These are phyloP conservation scores for Rostrohypoxylon terebratum DNA, from an alignment of 495 filamentous ascomycete species.

Conservation along the genomic window DNA sequence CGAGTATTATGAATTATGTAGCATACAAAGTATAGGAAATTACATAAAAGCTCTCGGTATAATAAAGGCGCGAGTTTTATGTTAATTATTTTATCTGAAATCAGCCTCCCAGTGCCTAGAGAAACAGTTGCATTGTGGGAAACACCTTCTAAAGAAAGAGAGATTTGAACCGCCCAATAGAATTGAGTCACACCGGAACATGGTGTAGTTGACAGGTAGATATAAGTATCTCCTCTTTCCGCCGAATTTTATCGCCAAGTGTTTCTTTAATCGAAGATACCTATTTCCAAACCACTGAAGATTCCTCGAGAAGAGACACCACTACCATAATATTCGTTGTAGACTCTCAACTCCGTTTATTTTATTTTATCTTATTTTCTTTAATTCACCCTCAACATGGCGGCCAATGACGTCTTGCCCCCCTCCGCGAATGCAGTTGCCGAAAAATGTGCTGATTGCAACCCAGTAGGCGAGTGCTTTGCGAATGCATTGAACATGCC, in stretches of 20 bases:
- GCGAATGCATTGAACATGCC: not conserved
- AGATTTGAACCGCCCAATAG: too few species aligned
- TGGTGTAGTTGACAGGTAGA: not conserved
- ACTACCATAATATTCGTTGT: not conserved
- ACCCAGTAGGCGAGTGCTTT: not conserved
- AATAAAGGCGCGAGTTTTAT: too few species aligned
- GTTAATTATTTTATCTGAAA: too few species aligned
- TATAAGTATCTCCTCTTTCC: not conserved
- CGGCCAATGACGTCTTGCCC: not conserved
- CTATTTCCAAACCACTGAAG: not conserved
- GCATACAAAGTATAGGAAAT: too few species aligned
- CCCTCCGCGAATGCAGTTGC: not conserved
- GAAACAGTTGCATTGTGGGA: too few species aligned
- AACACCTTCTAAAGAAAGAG: too few species aligned
- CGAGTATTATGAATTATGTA: too few species aligned
- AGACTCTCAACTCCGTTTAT: not conserved
- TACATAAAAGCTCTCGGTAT: too few species aligned
- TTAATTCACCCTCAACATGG: not conserved
- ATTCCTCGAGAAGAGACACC: not conserved
- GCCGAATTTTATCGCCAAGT: not conserved
- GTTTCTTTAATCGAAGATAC: not conserved
- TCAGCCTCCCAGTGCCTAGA: too few species aligned
- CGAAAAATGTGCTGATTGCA: not conserved
- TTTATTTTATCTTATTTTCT: too few species aligned
- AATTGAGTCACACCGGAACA: not conserved